phyloP scores from a whole-genome alignment of 31 red algal genomes.

The Odonthalia washingtoniensis region DNA sequence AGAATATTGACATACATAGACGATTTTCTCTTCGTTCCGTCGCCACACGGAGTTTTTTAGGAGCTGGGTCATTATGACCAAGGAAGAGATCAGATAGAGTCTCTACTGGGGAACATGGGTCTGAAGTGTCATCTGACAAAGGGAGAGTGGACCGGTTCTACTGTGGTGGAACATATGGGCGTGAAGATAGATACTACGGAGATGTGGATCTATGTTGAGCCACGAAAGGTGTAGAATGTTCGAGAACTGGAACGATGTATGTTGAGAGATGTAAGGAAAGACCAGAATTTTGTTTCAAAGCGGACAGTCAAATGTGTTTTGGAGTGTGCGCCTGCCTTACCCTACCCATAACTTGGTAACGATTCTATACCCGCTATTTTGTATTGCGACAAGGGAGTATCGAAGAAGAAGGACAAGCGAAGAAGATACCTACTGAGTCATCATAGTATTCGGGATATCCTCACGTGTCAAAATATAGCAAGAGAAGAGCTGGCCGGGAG shows the following conservation, averaged over 20 bases:
- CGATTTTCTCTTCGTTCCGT: slow-evolving; percentile 52
- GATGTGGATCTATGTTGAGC: slow-evolving; percentile 28
- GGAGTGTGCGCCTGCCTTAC: too few species aligned
- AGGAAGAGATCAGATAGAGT: neutral
- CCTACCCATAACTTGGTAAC: too few species aligned
- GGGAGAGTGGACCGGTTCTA: slow-evolving; percentile 43
- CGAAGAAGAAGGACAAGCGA: too few species aligned
- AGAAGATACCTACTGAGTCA: too few species aligned
- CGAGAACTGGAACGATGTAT: slow-evolving; percentile 20
- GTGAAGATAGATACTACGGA: slow-evolving; percentile 35
- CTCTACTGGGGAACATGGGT: slow-evolving; percentile 10
- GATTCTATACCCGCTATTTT: too few species aligned
- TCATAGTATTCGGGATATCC: too few species aligned
- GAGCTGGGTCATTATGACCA: neutral
- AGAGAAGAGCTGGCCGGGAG: too few species aligned
- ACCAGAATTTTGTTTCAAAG: too few species aligned
- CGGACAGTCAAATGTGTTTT: too few species aligned
- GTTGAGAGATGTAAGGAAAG: too few species aligned
- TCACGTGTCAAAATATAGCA: too few species aligned
- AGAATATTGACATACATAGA: slow-evolving; percentile 55
- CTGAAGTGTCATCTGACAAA: slow-evolving; percentile 13
- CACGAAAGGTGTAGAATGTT: slow-evolving; percentile 29
- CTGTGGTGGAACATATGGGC: slow-evolving; percentile 37
- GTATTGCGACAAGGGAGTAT: too few species aligned
- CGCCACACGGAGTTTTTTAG: neutral